Percentiles rank a stretch among this genome's conserved stretches.
phyloP scores from a whole-genome alignment of 192 early-diverging fungal species.

The Entomortierella lignicola region DNA sequence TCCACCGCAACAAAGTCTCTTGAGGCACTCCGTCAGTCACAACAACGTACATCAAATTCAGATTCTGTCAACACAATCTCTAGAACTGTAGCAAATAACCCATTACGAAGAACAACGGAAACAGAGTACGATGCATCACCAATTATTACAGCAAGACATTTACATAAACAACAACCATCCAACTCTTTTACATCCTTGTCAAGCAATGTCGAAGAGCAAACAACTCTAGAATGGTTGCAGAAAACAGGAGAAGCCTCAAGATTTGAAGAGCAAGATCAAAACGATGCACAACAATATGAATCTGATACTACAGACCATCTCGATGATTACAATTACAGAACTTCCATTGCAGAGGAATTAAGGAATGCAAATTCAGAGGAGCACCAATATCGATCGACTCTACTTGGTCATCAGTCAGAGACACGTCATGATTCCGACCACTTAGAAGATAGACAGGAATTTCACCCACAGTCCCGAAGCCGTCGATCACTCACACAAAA shows the following conservation, averaged over 20 bases:
- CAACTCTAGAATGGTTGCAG: constrained; percentile 26
- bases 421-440: not conserved
- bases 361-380: not conserved
- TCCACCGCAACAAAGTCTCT: constrained; percentile 6
- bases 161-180: not conserved
- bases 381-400: not conserved
- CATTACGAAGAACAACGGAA: constrained; percentile 25
- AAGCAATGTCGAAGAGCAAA: not conserved
- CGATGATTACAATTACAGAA: not conserved
- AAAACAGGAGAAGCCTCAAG: constrained; percentile 15
- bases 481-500: constrained; percentile 4
- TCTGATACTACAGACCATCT: not conserved
- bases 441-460: not conserved
- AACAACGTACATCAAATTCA: not conserved
- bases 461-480: not conserved
- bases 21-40: constrained; percentile 15
- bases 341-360: constrained; percentile 5
- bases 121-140: constrained; percentile 41
- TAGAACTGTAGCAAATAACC: not conserved
- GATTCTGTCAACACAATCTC: not conserved
- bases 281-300: not conserved
- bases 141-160: constrained; percentile 1
- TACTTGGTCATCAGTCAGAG: not conserved
- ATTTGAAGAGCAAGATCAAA: not conserved
- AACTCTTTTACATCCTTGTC: constrained; percentile 9